Percentiles rank a stretch among this genome's conserved stretches.
Conservation (phyloP, 805 yeast genomes). For the Spathaspora gorwiae region DNA sequence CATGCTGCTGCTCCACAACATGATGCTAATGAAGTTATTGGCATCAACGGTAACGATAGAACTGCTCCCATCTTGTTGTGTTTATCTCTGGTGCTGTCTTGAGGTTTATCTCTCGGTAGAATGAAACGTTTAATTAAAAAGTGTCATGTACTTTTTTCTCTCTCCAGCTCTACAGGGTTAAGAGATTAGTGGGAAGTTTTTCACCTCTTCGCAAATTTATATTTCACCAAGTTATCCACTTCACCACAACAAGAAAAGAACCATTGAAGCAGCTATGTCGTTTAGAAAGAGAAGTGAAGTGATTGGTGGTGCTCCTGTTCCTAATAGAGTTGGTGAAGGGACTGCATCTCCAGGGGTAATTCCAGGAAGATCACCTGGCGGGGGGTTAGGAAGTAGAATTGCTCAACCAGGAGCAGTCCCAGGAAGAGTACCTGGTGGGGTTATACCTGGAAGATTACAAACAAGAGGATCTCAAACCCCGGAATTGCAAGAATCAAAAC, state of each 20-base stretch:
- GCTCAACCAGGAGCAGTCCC: slow-evolving; percentile 1
- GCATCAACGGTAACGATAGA: slow-evolving; percentile 66
- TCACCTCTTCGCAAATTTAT: neutral
- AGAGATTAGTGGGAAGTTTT: neutral
- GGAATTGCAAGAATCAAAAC: neutral
- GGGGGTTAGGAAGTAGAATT: neutral
- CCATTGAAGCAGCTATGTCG: slow-evolving; percentile 23
- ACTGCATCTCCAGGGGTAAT: slow-evolving; percentile 2
- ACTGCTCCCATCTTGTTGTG: slow-evolving; percentile 52
- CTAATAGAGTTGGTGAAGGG: slow-evolving; percentile 3
- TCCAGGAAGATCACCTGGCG: neutral
- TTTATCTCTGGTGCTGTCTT: neutral
- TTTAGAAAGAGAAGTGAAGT: slow-evolving; percentile 41
- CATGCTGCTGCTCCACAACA: slow-evolving; percentile 79
- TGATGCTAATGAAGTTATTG: slow-evolving; percentile 56
- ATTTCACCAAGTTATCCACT: neutral
- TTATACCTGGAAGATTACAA: slow-evolving; percentile 1
- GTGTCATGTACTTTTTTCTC: too few species aligned
- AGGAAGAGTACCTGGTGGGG: slow-evolving; percentile 7
- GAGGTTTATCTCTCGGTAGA: neutral
- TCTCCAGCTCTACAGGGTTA: neutral
- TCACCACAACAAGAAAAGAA: too few species aligned
- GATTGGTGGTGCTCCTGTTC: slow-evolving; percentile 14
- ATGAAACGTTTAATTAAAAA: too few species aligned
- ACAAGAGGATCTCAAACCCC: neutral